Conservation (phyloP, 257 asterid species). For the Solanum sitiens region DNA sequence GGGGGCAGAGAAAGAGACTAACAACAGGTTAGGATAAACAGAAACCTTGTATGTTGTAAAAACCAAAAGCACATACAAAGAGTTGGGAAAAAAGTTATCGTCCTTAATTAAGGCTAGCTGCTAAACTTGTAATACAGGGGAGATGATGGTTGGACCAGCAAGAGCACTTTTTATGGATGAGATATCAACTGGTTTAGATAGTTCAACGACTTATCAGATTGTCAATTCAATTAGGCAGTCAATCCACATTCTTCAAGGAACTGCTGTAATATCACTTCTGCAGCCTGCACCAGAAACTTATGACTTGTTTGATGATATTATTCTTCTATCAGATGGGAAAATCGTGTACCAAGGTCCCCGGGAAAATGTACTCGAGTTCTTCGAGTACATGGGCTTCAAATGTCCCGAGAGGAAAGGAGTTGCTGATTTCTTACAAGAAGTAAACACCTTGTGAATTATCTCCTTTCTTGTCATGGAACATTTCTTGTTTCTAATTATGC, state of each 20-base stretch:
- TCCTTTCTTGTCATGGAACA: not conserved
- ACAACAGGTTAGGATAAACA: conserved; percentile 57
- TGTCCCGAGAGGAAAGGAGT: conserved; percentile 90
- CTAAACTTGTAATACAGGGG: conserved; percentile 36
- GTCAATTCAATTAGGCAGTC: conserved; percentile 68
- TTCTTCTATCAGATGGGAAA: conserved; percentile 67
- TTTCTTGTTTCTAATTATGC: not conserved
- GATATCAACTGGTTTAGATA: conserved; percentile 90
- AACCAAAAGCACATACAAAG: not conserved
- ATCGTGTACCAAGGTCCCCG: conserved; percentile 87
- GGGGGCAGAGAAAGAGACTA: conserved; percentile 81
- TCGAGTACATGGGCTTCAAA: conserved; percentile 64
- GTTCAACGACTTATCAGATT: conserved; percentile 82
- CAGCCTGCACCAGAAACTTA: conserved; percentile 93
- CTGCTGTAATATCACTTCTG: conserved; percentile 71
- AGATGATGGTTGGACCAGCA: conserved; percentile 88
- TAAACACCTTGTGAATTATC: conserved; percentile 6
- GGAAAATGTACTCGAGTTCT: conserved; percentile 60
- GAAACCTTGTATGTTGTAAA: not conserved
- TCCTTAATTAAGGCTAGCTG: not conserved
- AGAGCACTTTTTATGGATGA: conserved; percentile 90
- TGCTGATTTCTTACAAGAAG: conserved; percentile 92
- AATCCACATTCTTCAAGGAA: conserved; percentile 73
- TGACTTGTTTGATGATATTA: conserved; percentile 68
- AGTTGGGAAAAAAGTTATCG: not conserved